Base-by-base conservation (phyloP, 2,329 filamentous ascomycete species). In the Arachnomyces sp. region DNA sequence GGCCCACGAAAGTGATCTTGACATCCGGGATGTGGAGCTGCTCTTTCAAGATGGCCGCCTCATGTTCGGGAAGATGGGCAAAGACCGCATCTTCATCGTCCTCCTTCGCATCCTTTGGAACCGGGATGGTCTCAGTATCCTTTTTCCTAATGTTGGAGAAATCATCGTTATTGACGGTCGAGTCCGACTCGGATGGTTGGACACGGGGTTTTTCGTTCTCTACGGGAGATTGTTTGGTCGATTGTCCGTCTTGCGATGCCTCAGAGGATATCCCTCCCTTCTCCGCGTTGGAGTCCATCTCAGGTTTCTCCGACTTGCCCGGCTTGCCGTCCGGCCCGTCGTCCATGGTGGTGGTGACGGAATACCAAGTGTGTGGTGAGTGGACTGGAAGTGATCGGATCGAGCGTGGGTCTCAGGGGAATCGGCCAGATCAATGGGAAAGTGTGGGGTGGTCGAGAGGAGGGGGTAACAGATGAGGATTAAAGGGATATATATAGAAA, bases 1-100 rank as follows among this genome's bases (percentile, higher is more conserved):
- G 68, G 0, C 75, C 75, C 45, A 71, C 68, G 46, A 81, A 73
- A n/a, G 76, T 80, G 28, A 84, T 71, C 51, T 78, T 78, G 42
- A 80, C 68, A 8, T 74, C 68, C 25, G 80, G 80, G 0, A 78
- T 78, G 36, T 79, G 66, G 46, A 88, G 71, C 63, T 92, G 86
- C 43, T 68, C 71, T 57, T 74, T 79, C 45, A 92, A 65, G 39
- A 90, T 75, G 14, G 73, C 68, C 39, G 74, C 79, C 61, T 90
- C 82, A 43, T 81, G 57, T 7, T 74, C 61, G 2, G 82, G 75
- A 3, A 89, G 68, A 56, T 86, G 77, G 17, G 67, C 66, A 54
- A 77, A 80, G 3, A 75, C 74, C 21, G 71, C 67, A 38, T 75
- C 68, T 3, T 67, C 54, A 31, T 70, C 67, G 8, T 56, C 52